Conservation (phyloP, 2,329 filamentous ascomycete species). For the Thelonectria olida region DNA sequence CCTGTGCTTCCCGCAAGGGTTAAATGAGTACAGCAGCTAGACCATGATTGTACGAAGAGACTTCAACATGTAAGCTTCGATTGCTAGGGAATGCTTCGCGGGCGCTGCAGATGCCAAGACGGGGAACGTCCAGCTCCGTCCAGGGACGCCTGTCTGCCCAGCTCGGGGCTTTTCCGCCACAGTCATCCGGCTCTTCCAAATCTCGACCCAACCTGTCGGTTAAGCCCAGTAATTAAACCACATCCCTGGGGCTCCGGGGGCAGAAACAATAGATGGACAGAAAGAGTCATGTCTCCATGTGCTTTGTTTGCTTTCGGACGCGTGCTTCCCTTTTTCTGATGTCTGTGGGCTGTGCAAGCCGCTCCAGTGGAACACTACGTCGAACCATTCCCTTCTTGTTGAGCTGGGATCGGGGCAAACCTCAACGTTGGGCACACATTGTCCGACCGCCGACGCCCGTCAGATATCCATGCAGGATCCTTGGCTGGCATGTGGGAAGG, state of each 20-base stretch:
- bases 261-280: not conserved
- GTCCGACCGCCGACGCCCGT: constrained; percentile 1
- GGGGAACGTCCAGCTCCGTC: constrained; percentile 13
- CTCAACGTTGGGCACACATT: constrained; percentile 27
- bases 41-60: no score
- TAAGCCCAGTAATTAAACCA: constrained; percentile 38
- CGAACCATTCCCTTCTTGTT: not conserved
- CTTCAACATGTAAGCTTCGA: not conserved
- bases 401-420: not conserved
- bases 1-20: not conserved
- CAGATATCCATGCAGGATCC: constrained; percentile 9
- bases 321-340: constrained; percentile 7
- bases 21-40: not conserved
- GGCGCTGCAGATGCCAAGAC: constrained; percentile 24
- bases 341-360: not conserved
- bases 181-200: not conserved
- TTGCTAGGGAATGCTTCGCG: not conserved
- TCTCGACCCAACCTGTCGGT: constrained; percentile 38
- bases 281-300: constrained; percentile 1
- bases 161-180: constrained; percentile 4
- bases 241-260: not conserved
- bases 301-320: constrained; percentile 12
- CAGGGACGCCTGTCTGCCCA: constrained; percentile 17
- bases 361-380: not conserved
- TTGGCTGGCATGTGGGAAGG: constrained; percentile 12